Base-by-base conservation (phyloP, 1,284 basidiomycete species). In the Lentinula novae-zelandiae region DNA sequence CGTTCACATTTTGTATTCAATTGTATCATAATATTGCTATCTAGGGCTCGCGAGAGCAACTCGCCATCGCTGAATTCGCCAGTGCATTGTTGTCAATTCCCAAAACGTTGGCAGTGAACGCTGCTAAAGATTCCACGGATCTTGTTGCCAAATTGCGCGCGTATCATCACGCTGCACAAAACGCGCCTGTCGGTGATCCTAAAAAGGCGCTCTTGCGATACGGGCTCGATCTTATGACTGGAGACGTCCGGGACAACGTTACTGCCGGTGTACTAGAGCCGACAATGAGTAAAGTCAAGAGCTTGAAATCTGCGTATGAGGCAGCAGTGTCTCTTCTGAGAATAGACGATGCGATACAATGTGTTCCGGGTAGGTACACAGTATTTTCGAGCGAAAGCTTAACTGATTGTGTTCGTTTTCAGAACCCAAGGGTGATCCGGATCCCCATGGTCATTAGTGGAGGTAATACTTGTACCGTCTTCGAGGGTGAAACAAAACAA, bases 51-150 rank as follows among this genome's bases (percentile, higher is more conserved):
- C 84, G 97, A 69, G 97, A 99, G 78, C 97, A 99, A 76, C 82
- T 99, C 52, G 97, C 97, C 33, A 98, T 99, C 69, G 97, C 96
- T 40, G 97, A 99, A 75, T 99, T 99, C 73, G 96, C 97, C 39
- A 83, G 85, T 67, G 93, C 97, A 3, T 82, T 99, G 57, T 82
- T 99, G 46, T 86, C 96, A 17, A 99, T 99, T 68, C 96, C 96
- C 64, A 99, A 99, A 79, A 95, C 92, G 22, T 88, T 99, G 22
- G 92, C 97, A 1, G 93, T 98, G 64, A 99, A 99, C 73, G 97
- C 97, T 38, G 97, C 96, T 46, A 98, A 99, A 74, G 97, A 99
- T 75, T 95, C 95, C 53, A 99, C 96, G 1, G 95, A 98, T 61
- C 86, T 99, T 31, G 95, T 99, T 48, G 96, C 97, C 58, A 98